phyloP scores from a whole-genome alignment of 345 rosid genomes.

The Brassica carinata region DNA sequence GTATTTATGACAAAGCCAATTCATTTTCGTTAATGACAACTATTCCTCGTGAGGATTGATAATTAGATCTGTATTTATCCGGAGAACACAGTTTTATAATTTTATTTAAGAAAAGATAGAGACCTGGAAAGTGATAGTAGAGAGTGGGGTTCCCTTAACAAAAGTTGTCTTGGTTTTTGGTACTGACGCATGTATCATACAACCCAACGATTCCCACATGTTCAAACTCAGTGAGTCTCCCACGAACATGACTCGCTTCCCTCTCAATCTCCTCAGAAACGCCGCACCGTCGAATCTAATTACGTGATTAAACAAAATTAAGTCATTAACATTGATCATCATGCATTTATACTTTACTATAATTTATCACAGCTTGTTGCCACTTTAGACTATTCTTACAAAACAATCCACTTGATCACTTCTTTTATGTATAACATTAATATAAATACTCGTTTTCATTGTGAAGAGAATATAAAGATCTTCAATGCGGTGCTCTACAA shows the following conservation, averaged over 20 bases:
- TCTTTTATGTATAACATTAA: background rate
- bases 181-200: conserved; percentile 94
- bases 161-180: conserved; percentile 60
- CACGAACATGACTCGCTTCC: conserved; percentile 94
- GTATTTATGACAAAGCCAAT: conserved; percentile 20
- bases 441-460: background rate
- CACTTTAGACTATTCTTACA: background rate
- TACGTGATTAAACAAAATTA: background rate
- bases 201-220: conserved; percentile 94
- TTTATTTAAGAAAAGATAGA: conserved; percentile 1
- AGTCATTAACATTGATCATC: background rate
- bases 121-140: conserved; percentile 73
- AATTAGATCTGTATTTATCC: conserved; percentile 23
- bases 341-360: conserved; percentile 3
- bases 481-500: background rate
- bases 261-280: conserved; percentile 67
- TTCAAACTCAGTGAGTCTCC: conserved; percentile 97
- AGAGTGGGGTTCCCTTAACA: conserved; percentile 50
- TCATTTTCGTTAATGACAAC: conserved; percentile 28
- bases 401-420: background rate
- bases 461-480: conserved; percentile 2
- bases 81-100: background rate
- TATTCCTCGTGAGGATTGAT: conserved; percentile 30
- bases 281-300: conserved; percentile 78
- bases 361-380: background rate